These are phyloP conservation scores for Neoboletus brunneissimus DNA, from an alignment of 768 basidiomycete species.

Conservation along the genomic window DNA sequence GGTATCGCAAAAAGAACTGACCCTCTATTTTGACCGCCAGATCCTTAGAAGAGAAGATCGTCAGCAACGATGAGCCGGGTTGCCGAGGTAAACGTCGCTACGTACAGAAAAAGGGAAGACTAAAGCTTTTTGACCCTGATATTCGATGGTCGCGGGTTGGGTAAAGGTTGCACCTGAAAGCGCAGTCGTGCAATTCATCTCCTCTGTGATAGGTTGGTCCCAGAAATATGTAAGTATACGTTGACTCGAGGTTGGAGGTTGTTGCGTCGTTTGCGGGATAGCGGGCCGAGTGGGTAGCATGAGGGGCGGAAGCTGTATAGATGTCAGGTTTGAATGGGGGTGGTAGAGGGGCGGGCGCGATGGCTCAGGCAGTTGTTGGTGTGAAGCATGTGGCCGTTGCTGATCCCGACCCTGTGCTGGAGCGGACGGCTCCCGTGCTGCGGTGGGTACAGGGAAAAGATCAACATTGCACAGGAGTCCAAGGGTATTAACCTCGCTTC, in stretches of 20 bases:
- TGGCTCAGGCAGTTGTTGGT: conserved; percentile 1
- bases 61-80: background rate
- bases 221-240: conserved; percentile 45
- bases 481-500: conserved; percentile 58
- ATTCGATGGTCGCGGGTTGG: conserved; percentile 52
- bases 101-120: conserved; percentile 65
- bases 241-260: conserved; percentile 15
- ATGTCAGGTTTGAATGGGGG: conserved; percentile 11
- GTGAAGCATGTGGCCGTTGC: conserved; percentile 13
- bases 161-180: conserved; percentile 64
- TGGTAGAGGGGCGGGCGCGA: conserved; percentile 16
- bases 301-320: conserved; percentile 24
- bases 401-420: conserved; percentile 8
- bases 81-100: conserved; percentile 10
- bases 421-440: conserved; percentile 8
- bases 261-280: conserved; percentile 2
- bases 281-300: conserved; percentile 12
- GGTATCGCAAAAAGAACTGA: conserved; percentile 67
- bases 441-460: conserved; percentile 57
- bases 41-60: conserved; percentile 41
- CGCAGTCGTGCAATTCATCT: conserved; percentile 42
- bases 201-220: conserved; percentile 44
- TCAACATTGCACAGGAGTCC: conserved; percentile 78
- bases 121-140: conserved; percentile 49
- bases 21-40: conserved; percentile 67